Evolutionary conservation across 345 rosid species (phyloP).

Genomic region (Lepidium aucheri): DNA sequence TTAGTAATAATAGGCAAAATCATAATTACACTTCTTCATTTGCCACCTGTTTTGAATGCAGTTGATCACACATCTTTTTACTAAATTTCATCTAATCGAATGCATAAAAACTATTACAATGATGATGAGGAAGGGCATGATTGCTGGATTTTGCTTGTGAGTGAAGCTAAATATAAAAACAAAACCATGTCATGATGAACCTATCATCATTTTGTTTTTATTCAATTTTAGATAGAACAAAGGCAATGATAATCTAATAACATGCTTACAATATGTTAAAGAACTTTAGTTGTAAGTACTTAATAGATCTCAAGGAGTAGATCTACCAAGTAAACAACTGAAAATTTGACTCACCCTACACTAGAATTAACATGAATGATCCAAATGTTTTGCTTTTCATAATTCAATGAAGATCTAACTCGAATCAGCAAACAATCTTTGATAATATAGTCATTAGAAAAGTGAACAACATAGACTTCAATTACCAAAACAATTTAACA

Average conservation of each 20-base stretch:
- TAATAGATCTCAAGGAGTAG: no score
- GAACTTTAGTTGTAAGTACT: no score
- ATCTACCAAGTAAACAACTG: no score
- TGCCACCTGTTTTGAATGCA: neutral
- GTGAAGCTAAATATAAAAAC: neutral
- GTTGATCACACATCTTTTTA: neutral
- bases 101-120: neutral
- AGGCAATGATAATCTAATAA: no score
- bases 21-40: neutral
- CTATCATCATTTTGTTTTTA: constrained; percentile 2
- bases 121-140: constrained; percentile 7
- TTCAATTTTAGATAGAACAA: no score
- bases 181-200: neutral
- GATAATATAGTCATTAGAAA: neutral
- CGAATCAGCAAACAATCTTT: neutral
- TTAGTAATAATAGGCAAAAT: neutral
- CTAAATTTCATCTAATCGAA: neutral
- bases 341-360: neutral
- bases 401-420: neutral
- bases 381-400: neutral
- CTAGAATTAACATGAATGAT: neutral
- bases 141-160: constrained; percentile 10
- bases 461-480: neutral
- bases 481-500: neutral
- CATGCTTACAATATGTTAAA: no score